These are phyloP conservation scores for Astrothelium macrocarpum DNA, from an alignment of 495 filamentous ascomycete genomes.

Conservation along the genomic window DNA sequence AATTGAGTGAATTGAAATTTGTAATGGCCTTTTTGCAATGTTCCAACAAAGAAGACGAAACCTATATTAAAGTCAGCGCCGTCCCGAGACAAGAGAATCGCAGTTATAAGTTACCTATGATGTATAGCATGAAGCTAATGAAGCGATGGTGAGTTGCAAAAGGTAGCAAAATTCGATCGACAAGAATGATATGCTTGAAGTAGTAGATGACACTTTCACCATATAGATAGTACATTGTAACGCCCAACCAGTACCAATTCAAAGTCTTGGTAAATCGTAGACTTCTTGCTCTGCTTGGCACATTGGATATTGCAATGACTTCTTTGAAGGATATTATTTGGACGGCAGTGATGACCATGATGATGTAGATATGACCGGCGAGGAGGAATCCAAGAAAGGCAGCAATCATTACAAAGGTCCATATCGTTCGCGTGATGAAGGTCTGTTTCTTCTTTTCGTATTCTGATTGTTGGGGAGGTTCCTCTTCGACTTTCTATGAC, in stretches of 20 bases:
- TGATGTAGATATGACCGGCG: constrained; percentile 92
- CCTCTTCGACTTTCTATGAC: constrained; percentile 8
- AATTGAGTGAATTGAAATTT: constrained; percentile 99
- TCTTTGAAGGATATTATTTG: constrained; percentile 99
- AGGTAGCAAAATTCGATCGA: constrained; percentile 86
- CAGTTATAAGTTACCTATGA: constrained; percentile 60
- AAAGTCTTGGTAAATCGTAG: constrained; percentile 88
- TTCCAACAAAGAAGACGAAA: constrained; percentile 96
- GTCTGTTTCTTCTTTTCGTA: constrained; percentile 98
- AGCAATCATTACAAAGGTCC: constrained; percentile 96
- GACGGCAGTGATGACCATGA: constrained; percentile 80
- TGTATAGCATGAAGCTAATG: constrained; percentile 95
- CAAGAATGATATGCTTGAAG: constrained; percentile 93
- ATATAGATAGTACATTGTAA: constrained; percentile 97
- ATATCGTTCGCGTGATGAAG: constrained; percentile 95
- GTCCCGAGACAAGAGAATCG: not conserved
- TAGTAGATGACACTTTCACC: constrained; percentile 99
- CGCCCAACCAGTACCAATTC: constrained; percentile 99
- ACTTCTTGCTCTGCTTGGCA: constrained; percentile 82
- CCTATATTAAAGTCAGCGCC: constrained; percentile 41
- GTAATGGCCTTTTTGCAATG: constrained; percentile 92
- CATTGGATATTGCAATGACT: constrained; percentile 94
- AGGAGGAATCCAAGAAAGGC: constrained; percentile 86
- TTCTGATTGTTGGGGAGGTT: constrained; percentile 44
- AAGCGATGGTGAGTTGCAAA: constrained; percentile 97